These are phyloP conservation scores for Drechslerella coelobrocha DNA, from an alignment of 2,329 filamentous ascomycete genomes.

Conservation along the genomic window DNA sequence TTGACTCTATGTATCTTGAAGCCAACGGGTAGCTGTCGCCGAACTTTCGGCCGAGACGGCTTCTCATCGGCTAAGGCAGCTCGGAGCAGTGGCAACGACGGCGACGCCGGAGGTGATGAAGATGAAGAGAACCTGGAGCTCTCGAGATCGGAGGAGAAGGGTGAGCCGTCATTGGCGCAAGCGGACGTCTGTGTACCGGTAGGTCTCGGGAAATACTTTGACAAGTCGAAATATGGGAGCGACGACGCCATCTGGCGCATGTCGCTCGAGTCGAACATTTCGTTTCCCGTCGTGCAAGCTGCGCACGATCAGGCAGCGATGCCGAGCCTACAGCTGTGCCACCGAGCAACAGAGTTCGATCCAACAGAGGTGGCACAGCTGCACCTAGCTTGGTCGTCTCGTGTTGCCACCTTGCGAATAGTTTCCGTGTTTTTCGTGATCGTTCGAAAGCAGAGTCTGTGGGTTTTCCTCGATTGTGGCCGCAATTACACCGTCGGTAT, in stretches of 20 bases:
- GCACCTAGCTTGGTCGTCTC: background rate
- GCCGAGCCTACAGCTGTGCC: background rate
- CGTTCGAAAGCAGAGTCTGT: too few relatives aligned
- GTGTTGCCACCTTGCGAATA: background rate
- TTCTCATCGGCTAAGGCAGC: conserved; percentile 10
- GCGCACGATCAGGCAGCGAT: background rate
- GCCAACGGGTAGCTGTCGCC: background rate
- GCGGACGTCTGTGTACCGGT: background rate
- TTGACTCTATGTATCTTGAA: conserved; percentile 19
- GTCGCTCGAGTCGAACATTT: background rate
- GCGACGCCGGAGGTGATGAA: conserved; percentile 66
- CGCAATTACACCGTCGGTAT: too few relatives aligned
- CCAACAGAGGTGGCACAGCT: background rate
- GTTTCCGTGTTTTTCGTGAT: background rate
- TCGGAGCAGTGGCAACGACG: conserved; percentile 25
- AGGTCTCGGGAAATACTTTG: background rate
- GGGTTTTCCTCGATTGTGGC: too few relatives aligned
- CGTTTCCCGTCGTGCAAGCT: background rate
- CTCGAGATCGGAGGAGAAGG: conserved; percentile 17
- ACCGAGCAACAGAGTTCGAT: background rate
- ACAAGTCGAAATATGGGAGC: background rate
- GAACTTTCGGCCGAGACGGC: conserved; percentile 2
- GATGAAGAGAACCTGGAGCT: conserved; percentile 62
- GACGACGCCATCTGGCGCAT: background rate
- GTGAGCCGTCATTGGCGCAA: background rate